A percentile compares a stretch with the other conserved stretches of the same genome.
Evolutionary conservation across 345 rosid genomes (phyloP).

Genomic region (Mangifera indica): DNA sequence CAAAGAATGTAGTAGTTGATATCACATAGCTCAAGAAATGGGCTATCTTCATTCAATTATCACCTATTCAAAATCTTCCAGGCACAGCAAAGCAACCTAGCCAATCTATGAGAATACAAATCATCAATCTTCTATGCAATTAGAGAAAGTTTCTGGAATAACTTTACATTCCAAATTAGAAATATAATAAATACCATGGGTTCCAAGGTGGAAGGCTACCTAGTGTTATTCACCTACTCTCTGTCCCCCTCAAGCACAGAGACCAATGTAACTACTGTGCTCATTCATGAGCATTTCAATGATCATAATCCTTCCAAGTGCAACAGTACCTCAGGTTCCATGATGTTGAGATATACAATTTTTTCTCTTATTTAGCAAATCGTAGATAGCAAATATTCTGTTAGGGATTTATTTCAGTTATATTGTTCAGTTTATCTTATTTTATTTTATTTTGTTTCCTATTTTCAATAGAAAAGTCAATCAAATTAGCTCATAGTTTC

Average conservation of each 20-base stretch:
- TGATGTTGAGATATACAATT: too few relatives aligned
- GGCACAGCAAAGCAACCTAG: neutral
- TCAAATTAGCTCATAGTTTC: too few relatives aligned
- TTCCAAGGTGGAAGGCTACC: neutral
- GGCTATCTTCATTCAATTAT: neutral
- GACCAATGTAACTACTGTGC: neutral
- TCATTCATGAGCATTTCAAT: neutral
- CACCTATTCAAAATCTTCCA: neutral
- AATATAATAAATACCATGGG: neutral
- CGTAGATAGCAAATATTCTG: too few relatives aligned
- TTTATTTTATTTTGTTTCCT: too few relatives aligned
- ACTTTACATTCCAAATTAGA: neutral
- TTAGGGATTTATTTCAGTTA: too few relatives aligned
- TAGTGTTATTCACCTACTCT: neutral
- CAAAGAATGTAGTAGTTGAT: neutral
- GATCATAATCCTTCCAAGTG: neutral
- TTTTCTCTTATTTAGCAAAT: too few relatives aligned
- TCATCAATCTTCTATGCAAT: neutral
- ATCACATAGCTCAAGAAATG: neutral
- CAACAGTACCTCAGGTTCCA: neutral
- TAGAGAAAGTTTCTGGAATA: neutral
- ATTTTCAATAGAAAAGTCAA: too few relatives aligned
- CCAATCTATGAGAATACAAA: neutral
- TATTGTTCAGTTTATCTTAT: too few relatives aligned
- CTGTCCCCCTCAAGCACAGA: neutral